A percentile compares a stretch with the other conserved stretches of the same genome.
Evolutionary conservation across 2,329 filamentous ascomycete genomes (phyloP).

Genomic region (Arthroderma uncinatum): DNA sequence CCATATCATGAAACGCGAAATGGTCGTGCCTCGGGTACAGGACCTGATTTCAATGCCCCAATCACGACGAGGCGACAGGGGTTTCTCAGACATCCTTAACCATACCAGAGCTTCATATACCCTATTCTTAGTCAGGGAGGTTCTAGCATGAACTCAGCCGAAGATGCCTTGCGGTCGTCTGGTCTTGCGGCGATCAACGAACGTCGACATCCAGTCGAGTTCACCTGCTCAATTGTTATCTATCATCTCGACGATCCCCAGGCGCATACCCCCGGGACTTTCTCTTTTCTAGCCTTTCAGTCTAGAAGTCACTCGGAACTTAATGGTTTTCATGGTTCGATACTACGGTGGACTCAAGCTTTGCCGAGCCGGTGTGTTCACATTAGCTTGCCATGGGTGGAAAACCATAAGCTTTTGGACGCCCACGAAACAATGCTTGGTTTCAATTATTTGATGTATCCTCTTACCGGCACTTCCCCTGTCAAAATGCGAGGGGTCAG

Average conservation of each 20-base stretch:
- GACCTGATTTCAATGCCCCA: neutral
- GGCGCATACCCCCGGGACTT: neutral
- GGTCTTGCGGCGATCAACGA: neutral
- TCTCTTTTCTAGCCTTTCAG: no score
- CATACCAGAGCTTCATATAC: neutral
- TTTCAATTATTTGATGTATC: conserved; percentile 2
- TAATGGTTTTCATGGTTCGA: neutral
- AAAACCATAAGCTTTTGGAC: neutral
- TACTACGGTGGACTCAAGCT: neutral
- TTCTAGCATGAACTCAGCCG: neutral
- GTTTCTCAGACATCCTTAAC: neutral
- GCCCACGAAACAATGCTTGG: conserved; percentile 5
- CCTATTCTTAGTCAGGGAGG: neutral
- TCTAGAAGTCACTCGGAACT: neutral
- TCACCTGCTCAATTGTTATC: neutral
- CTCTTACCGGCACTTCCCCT: neutral
- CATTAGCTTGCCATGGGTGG: neutral
- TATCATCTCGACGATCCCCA: neutral
- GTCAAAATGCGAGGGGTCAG: neutral
- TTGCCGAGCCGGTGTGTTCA: neutral
- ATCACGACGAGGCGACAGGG: neutral
- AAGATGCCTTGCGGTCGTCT: neutral
- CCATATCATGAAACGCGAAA: neutral
- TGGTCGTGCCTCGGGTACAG: neutral
- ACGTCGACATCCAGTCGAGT: neutral